phyloP scores from a whole-genome alignment of 2,329 filamentous ascomycete species.

The Byssoonygena ceratinophila region DNA sequence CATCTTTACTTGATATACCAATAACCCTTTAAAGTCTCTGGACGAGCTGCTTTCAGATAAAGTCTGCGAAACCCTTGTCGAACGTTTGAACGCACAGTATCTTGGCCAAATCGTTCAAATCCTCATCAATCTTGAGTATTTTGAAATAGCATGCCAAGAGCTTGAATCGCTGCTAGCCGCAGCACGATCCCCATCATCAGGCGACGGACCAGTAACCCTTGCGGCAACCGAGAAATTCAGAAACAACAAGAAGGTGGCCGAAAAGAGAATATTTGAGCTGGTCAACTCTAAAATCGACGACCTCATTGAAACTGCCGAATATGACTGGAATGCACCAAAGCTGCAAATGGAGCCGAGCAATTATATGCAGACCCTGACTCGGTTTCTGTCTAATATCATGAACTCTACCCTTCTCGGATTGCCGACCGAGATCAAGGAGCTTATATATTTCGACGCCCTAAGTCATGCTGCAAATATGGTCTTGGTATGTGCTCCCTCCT shows the following conservation, averaged over 20 bases:
- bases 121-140: constrained; percentile 92
- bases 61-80: constrained; percentile 81
- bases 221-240: constrained; percentile 77
- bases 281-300: constrained; percentile 99
- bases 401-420: constrained; percentile 82
- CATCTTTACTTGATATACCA: not conserved
- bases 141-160: constrained; percentile 84
- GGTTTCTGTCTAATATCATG: constrained; percentile 93
- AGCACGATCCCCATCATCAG: constrained; percentile 69
- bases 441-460: constrained; percentile 95
- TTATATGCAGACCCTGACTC: constrained; percentile 91
- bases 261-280: constrained; percentile 95
- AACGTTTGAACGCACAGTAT: constrained; percentile 82
- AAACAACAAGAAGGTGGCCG: constrained; percentile 85
- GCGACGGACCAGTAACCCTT: constrained; percentile 64
- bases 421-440: constrained; percentile 91
- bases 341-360: constrained; percentile 65
- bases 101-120: constrained; percentile 97
- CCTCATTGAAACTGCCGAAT: constrained; percentile 91
- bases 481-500: constrained; percentile 43
- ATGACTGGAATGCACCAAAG: constrained; percentile 66
- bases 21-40: constrained; percentile 51
- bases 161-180: constrained; percentile 76
- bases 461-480: constrained; percentile 83
- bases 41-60: constrained; percentile 89